Conservation (phyloP, 495 filamentous ascomycete species). For the Aspergillus avenaceus region DNA sequence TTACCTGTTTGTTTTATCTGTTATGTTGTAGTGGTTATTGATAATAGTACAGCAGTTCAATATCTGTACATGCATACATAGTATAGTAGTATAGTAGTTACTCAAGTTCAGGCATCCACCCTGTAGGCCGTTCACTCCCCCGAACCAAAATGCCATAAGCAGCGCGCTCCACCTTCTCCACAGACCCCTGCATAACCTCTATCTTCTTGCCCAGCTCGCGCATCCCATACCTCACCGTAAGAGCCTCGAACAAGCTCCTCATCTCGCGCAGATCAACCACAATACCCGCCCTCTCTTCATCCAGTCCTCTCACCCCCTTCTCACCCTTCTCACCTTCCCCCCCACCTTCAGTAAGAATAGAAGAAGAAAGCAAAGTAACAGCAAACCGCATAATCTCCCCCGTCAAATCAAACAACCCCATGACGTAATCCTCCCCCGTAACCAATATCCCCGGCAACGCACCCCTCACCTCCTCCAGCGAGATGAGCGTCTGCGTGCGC, state of each 20-base stretch:
- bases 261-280: constrained; percentile 72
- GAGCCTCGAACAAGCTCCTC: constrained; percentile 65
- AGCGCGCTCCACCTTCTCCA: constrained; percentile 89
- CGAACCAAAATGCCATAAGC: constrained; percentile 82
- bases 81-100: neutral
- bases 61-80: neutral
- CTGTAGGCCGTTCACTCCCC: constrained; percentile 82
- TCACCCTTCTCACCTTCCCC: neutral
- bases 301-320: constrained; percentile 12
- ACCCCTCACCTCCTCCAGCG: constrained; percentile 50
- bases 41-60: no score
- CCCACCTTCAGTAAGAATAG: neutral
- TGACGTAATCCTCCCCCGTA: constrained; percentile 79
- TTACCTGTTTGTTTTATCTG: no score
- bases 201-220: constrained; percentile 74
- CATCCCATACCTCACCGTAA: constrained; percentile 49
- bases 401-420: constrained; percentile 87
- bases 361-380: constrained; percentile 57
- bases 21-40: no score
- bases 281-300: constrained; percentile 39
- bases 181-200: constrained; percentile 79
- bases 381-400: constrained; percentile 97
- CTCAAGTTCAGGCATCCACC: constrained; percentile 75
- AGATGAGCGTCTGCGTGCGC: constrained; percentile 66
- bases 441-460: constrained; percentile 57